These are phyloP conservation scores for Eragrostis curvula DNA, from an alignment of 176 grass and related monocot species.

Conservation along the genomic window DNA sequence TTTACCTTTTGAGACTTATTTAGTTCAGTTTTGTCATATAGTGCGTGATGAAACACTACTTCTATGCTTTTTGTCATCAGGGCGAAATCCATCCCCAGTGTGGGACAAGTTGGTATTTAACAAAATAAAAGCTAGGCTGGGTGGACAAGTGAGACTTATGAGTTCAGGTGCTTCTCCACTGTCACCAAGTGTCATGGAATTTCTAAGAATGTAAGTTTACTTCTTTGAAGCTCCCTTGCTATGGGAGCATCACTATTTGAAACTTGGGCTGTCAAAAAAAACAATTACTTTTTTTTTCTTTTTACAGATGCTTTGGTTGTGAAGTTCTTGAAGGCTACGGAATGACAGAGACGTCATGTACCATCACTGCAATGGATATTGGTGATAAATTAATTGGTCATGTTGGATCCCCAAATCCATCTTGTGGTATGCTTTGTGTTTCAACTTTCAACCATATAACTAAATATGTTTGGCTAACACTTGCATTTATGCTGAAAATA, in stretches of 20 bases:
- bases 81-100: constrained; percentile 78
- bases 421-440: constrained; percentile 68
- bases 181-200: constrained; percentile 92
- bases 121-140: constrained; percentile 91
- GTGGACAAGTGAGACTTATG: constrained; percentile 90
- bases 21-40: too few species aligned
- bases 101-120: constrained; percentile 99
- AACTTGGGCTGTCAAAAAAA: not conserved
- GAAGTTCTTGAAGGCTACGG: constrained; percentile 95
- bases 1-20: too few species aligned
- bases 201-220: constrained; percentile 82
- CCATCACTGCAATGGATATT: constrained; percentile 72
- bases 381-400: constrained; percentile 82
- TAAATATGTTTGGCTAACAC: not conserved
- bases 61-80: constrained; percentile 29
- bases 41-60: too few species aligned
- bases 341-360: constrained; percentile 98
- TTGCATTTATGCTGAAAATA: too few species aligned
- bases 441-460: constrained; percentile 14
- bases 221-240: not conserved
- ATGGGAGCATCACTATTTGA: too few species aligned
- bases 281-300: too few species aligned
- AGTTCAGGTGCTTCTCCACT: constrained; percentile 89
- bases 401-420: constrained; percentile 89
- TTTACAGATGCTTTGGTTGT: constrained; percentile 80